Conservation (phyloP, 192 early-diverging fungal species). For the Coemansia sp. region DNA sequence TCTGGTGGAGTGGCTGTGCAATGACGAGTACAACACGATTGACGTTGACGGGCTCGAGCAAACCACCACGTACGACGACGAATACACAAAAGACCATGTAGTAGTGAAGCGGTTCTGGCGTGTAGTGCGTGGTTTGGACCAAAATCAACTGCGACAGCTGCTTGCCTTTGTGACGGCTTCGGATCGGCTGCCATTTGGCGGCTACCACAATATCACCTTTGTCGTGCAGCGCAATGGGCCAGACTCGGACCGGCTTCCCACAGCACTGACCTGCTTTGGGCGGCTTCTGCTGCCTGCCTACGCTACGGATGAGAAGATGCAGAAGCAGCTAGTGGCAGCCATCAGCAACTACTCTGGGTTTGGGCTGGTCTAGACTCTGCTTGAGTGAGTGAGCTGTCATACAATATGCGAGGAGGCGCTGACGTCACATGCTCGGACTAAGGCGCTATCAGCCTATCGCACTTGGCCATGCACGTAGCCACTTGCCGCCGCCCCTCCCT, state of each 20-base stretch:
- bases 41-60: conserved; percentile 72
- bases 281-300: conserved; percentile 88
- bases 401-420: neutral
- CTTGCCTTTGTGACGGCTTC: conserved; percentile 89
- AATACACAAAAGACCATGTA: conserved; percentile 64
- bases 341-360: conserved; percentile 93
- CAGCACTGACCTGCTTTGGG: conserved; percentile 90
- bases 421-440: neutral
- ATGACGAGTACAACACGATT: conserved; percentile 56
- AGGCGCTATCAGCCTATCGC: neutral
- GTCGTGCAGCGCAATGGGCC: conserved; percentile 95
- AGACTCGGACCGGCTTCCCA: conserved; percentile 80
- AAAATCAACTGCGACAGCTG: conserved; percentile 68
- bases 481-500: neutral
- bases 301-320: conserved; percentile 64
- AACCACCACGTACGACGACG: conserved; percentile 80
- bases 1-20: conserved; percentile 69
- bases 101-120: conserved; percentile 80
- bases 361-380: conserved; percentile 71
- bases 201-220: conserved; percentile 78
- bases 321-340: conserved; percentile 72
- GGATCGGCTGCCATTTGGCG: conserved; percentile 84
- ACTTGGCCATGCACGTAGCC: neutral
- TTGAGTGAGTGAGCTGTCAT: neutral
- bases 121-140: conserved; percentile 64